Evolutionary conservation across 305 asterid genomes (phyloP), one percentile per base, ranked within the genome.

Genomic region (Ajuga reptans): DNA sequence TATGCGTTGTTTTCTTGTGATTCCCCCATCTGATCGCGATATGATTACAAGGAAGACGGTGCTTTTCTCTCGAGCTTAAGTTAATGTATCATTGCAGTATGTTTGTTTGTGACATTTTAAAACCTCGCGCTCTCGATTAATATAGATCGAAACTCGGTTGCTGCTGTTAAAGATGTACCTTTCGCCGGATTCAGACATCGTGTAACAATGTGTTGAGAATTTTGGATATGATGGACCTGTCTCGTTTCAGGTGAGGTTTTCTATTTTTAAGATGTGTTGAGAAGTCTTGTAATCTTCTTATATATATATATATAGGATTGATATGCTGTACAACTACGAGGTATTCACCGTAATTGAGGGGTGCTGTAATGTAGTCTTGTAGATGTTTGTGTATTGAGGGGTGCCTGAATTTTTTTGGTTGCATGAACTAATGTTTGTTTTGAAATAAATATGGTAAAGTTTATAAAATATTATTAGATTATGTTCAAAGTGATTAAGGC

Each of bases 1-100:
- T 52, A 34, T 31, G 78, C 75, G 17, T 63, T 33, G 61, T 63
- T 47, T 45, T 46, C 21, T 5, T 59, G 45, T 27, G 68, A 24
- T 58, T 65, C 53, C 60, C 52, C 36, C 9, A 21, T 43, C 21
- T 41, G 4, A 9, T 53, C 52, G 59, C 64, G 53, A 21, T 36
- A 41, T 49, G 36, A 47, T 46, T 29, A 45, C 31, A n/a, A 49
- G 47, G 73, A 71, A 64, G 56, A 73, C 31, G 16, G 45, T 61
- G 72, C 31, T n/a, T n/a, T n/a, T 55, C 31, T 17, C 63, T 61
- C 45, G 3, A 12, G 66, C 16, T 17, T 16, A 29, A 49, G 17
- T 9, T 36, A 31, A 56, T 70, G 60, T 70, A 64, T 33, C 43
- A 33, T 14, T 33, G 43, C 71, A 4, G 5, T 60, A 27, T 56